Conservation (phyloP, 2,329 filamentous ascomycete species). For the Metarhizium sp. region DNA sequence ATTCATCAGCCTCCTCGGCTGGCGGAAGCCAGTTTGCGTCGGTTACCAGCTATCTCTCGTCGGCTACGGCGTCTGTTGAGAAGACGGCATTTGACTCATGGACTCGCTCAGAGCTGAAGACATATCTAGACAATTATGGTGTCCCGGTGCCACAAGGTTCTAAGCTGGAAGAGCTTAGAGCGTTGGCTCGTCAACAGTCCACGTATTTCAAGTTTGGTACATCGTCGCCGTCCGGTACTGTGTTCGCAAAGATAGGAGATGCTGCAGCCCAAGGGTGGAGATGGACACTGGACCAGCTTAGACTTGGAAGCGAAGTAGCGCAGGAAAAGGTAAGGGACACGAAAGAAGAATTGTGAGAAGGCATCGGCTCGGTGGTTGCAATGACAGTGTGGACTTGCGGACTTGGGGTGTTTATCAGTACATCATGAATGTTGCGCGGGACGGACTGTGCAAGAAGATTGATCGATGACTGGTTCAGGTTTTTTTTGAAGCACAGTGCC, state of each 20-base stretch:
- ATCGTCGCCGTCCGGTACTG: conserved; percentile 51
- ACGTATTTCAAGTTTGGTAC: conserved; percentile 74
- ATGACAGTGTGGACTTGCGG: no score
- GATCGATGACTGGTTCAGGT: no score
- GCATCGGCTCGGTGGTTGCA: no score
- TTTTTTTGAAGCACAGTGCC: no score
- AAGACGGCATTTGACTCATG: conserved; percentile 61
- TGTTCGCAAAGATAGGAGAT: conserved; percentile 54
- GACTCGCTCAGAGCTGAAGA: conserved; percentile 65
- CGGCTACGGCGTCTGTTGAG: conserved; percentile 57
- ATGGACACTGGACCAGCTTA: conserved; percentile 42
- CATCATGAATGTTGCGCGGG: no score
- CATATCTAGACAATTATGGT: conserved; percentile 72
- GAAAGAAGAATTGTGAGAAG: conserved; percentile 10
- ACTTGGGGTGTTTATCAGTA: no score
- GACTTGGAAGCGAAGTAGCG: conserved; percentile 36
- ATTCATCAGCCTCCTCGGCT: conserved; percentile 47
- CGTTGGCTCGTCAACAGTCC: conserved; percentile 60
- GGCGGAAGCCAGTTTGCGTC: conserved; percentile 54
- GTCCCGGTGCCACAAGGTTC: conserved; percentile 58
- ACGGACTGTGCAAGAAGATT: no score
- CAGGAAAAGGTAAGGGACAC: conserved; percentile 35
- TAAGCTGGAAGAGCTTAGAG: conserved; percentile 58
- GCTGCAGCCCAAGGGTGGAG: conserved; percentile 36
- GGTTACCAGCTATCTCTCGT: conserved; percentile 59